Evolutionary conservation across 179 eudicot genomes (phyloP), one percentile per base, ranked within the genome.

Genomic region (Drosera spatulata): DNA sequence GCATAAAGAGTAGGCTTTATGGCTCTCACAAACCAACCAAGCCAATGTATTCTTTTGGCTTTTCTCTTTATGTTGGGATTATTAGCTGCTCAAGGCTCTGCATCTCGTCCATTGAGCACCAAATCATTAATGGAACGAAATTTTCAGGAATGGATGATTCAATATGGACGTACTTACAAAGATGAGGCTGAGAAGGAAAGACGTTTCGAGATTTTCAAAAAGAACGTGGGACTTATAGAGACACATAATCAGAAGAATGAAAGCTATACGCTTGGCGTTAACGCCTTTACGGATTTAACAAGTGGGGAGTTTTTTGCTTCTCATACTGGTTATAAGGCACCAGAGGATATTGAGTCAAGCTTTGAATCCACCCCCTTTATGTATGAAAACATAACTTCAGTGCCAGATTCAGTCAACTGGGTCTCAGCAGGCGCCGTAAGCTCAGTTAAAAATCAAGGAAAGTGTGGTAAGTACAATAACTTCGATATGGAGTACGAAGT

Each of bases 341-440:
- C 3, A 51, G 54, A 4, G 54, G 4, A 4, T 51, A 7, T 4
- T 51, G 6, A 4, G 5, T 5, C 9, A 5, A 4, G 5, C 14
- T 63, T 58, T 2, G 47, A 4, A n/a, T 45, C 62, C 6, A 65
- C 15, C 1, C 11, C 50, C 4, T 62, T 58, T 45, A 68, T 53
- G 49, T 61, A 68, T 40, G 65, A 61, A 38, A 65, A 41, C 49
- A 56, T 64, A 13, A 50, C 58, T 4, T 48, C 56, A 13, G 70
- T 68, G 10, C 61, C 68, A 7, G 8, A 64, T 13, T 66, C 73
- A 60, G 42, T 76, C 63, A 71, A 76, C 58, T 72, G 80, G 80
- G 66, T 61, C 45, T 13, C 62, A 39, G 48, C 45, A 10, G 77
- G 80, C 43, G 80, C 80, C 22, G 74, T 76, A 7, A 76, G 74